These are phyloP conservation scores for Glycine soja DNA, from an alignment of 306 rosid species.

Conservation along the genomic window DNA sequence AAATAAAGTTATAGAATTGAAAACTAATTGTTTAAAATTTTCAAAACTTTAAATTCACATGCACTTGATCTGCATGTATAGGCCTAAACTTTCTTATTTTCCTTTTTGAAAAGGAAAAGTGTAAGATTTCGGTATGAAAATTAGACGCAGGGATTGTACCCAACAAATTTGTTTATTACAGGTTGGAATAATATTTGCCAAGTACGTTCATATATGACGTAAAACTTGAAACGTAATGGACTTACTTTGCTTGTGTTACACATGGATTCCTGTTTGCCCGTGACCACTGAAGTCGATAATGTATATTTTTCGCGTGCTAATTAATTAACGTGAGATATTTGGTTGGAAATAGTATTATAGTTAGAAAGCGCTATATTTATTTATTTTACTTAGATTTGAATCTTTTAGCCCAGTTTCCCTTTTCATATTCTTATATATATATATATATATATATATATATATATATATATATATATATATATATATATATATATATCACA, in stretches of 20 bases:
- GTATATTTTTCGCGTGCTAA: constrained; percentile 13
- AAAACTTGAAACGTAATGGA: neutral
- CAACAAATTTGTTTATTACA: neutral
- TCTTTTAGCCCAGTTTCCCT: too few relatives aligned
- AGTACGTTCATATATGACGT: neutral
- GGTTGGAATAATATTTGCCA: neutral
- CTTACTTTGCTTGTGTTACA: constrained; percentile 7
- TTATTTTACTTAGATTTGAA: too few relatives aligned
- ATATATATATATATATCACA: too few relatives aligned
- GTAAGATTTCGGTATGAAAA: neutral
- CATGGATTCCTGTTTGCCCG: neutral
- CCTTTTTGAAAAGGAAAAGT: neutral
- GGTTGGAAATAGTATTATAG: too few relatives aligned
- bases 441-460: too few relatives aligned
- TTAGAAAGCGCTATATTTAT: too few relatives aligned
- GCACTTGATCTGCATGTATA: neutral
- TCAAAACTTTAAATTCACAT: neutral
- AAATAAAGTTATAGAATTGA: neutral
- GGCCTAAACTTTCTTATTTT: neutral
- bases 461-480: too few relatives aligned
- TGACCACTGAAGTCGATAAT: neutral
- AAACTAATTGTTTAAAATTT: neutral
- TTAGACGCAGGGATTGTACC: neutral
- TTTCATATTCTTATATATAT: too few relatives aligned
- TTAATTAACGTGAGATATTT: neutral